Percentiles rank a stretch among this genome's conserved stretches.
Evolutionary conservation across 176 grass and related monocot species (phyloP).

Genomic region (Musa schizocarpa): DNA sequence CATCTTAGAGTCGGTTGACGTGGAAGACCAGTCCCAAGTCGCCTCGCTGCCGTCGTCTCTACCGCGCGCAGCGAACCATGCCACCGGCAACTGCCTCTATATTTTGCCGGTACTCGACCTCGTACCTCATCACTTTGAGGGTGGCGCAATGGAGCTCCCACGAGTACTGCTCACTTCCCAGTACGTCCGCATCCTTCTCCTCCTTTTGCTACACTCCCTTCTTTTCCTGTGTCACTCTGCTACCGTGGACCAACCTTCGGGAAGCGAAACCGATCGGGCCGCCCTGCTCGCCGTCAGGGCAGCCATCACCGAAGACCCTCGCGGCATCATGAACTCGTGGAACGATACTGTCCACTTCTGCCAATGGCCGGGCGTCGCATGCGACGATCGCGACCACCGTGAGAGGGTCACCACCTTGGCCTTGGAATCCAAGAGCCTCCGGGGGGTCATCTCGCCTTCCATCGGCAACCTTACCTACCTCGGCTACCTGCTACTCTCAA

Average conservation of each 20-base stretch:
- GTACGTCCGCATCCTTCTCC: constrained; percentile 3
- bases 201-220: neutral
- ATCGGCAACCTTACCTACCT: constrained; percentile 32
- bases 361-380: constrained; percentile 26
- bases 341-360: constrained; percentile 20
- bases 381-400: neutral
- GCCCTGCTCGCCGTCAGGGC: constrained; percentile 31
- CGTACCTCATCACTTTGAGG: too few relatives aligned
- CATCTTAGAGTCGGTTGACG: too few relatives aligned
- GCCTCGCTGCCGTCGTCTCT: too few relatives aligned
- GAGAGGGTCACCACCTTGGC: constrained; percentile 8
- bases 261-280: neutral
- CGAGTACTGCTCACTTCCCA: too few relatives aligned
- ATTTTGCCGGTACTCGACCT: neutral
- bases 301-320: constrained; percentile 22
- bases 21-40: too few relatives aligned
- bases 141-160: neutral
- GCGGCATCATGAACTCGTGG: constrained; percentile 15
- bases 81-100: neutral
- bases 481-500: neutral
- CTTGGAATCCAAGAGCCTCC: constrained; percentile 12
- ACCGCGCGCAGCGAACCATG: too few relatives aligned
- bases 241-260: too few relatives aligned
- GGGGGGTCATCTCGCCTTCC: constrained; percentile 24
- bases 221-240: neutral